A percentile compares a stretch with the other conserved stretches of the same genome.
phyloP scores from a whole-genome alignment of 169 alveolate genomes.

The Plasmodium knowlesi region DNA sequence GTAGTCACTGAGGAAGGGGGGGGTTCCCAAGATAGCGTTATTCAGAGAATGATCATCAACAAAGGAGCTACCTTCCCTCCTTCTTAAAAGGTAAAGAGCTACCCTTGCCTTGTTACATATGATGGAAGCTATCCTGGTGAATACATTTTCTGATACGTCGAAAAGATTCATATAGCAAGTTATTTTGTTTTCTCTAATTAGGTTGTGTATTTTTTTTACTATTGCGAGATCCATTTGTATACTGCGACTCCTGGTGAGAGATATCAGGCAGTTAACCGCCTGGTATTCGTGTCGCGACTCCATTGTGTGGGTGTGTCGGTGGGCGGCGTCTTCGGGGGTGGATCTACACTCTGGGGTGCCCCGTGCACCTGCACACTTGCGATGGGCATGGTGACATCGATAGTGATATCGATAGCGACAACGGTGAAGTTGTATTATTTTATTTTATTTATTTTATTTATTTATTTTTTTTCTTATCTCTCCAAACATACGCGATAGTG shows the following conservation, averaged over 20 bases:
- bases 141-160: constrained; percentile 24
- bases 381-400: neutral
- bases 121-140: constrained; percentile 7
- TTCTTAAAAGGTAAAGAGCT: neutral
- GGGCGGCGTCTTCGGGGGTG: neutral
- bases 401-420: neutral
- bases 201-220: constrained; percentile 16
- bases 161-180: neutral
- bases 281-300: neutral
- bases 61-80: neutral
- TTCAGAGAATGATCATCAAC: neutral
- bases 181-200: constrained; percentile 9
- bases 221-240: constrained; percentile 7
- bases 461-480: neutral
- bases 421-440: neutral
- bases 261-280: neutral
- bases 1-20: neutral
- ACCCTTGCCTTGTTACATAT: constrained; percentile 32
- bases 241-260: constrained; percentile 18
- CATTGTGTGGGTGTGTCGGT: neutral
- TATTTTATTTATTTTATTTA: too few species aligned
- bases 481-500: neutral
- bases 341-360: neutral
- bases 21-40: neutral
- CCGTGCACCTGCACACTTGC: neutral